Evolutionary conservation across 768 basidiomycete species (phyloP).

Genomic region (Daedaleopsis sinensis): DNA sequence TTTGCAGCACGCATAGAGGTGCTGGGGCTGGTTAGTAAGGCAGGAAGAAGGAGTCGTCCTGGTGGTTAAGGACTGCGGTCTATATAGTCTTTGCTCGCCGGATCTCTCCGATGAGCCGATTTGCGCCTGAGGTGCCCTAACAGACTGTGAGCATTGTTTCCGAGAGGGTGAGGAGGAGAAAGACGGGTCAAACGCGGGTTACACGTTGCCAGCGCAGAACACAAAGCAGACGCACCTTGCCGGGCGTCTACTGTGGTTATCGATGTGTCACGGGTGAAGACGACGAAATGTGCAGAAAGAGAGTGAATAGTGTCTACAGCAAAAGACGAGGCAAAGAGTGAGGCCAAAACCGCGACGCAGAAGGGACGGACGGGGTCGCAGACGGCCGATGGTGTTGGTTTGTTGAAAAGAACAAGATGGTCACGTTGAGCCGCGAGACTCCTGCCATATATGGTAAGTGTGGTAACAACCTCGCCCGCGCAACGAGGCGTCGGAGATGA

Average conservation of each 20-base stretch:
- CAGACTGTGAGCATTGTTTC: not conserved
- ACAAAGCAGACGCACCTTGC: not conserved
- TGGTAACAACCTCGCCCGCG: constrained; percentile 6
- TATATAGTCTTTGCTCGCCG: constrained; percentile 3
- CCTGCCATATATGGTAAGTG: constrained; percentile 3
- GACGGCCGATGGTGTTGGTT: constrained; percentile 9
- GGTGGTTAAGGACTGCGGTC: constrained; percentile 1
- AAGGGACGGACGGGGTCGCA: not conserved
- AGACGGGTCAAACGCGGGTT: not conserved
- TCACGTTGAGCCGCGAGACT: constrained; percentile 6
- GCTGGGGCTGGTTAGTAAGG: not conserved
- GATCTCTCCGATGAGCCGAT: constrained; percentile 4
- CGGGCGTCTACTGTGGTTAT: constrained; percentile 12
- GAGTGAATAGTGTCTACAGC: not conserved
- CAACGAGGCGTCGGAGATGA: constrained; percentile 11
- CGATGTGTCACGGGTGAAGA: not conserved
- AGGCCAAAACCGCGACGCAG: not conserved
- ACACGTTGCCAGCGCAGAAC: constrained; percentile 10
- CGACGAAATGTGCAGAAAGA: not conserved
- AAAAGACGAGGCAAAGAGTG: not conserved
- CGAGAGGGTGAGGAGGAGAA: not conserved
- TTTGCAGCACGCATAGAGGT: not conserved
- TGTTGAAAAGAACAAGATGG: constrained; percentile 7
- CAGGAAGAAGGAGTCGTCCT: not conserved
- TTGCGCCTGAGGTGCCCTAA: not conserved